Conservation (phyloP, 306 rosid genomes). For the Prunus mume region DNA sequence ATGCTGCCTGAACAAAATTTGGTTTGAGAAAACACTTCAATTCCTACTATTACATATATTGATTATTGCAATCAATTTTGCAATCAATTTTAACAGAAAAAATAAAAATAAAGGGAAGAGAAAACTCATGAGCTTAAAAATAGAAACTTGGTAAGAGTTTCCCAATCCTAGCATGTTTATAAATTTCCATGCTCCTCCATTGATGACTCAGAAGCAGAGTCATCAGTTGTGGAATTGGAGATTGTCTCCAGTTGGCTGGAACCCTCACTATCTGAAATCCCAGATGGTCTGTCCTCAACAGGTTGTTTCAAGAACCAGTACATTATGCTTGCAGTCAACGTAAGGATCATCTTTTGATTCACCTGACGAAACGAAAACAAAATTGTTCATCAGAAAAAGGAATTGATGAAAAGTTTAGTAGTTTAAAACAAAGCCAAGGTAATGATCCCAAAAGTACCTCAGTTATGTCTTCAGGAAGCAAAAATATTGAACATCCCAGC, state of each 20-base stretch:
- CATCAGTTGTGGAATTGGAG: conserved; percentile 81
- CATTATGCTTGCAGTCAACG: conserved; percentile 94
- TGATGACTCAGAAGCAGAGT: conserved; percentile 89
- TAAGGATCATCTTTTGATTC: conserved; percentile 97
- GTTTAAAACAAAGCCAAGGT: not conserved
- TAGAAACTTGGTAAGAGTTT: conserved; percentile 17
- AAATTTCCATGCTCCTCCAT: conserved; percentile 60
- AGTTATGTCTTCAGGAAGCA: conserved; percentile 95
- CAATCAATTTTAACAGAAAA: conserved; percentile 35
- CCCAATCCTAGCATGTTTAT: conserved; percentile 40
- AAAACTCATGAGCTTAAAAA: conserved; percentile 23
- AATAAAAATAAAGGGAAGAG: conserved; percentile 2
- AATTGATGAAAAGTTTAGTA: not conserved
- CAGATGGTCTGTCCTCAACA: conserved; percentile 54
- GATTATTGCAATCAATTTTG: conserved; percentile 49
- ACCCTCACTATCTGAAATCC: conserved; percentile 68
- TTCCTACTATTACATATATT: conserved; percentile 36
- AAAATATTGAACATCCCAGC: conserved; percentile 95
- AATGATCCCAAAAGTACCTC: conserved; percentile 53
- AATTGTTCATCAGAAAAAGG: not conserved
- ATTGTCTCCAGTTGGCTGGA: conserved; percentile 71
- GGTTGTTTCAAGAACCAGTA: conserved; percentile 87
- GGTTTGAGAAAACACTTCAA: conserved; percentile 13
- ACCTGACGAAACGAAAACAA: conserved; percentile 43
- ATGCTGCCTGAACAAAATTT: conserved; percentile 29